Conservation (phyloP, 2,329 filamentous ascomycete species). For the Diaporthe vaccinii region DNA sequence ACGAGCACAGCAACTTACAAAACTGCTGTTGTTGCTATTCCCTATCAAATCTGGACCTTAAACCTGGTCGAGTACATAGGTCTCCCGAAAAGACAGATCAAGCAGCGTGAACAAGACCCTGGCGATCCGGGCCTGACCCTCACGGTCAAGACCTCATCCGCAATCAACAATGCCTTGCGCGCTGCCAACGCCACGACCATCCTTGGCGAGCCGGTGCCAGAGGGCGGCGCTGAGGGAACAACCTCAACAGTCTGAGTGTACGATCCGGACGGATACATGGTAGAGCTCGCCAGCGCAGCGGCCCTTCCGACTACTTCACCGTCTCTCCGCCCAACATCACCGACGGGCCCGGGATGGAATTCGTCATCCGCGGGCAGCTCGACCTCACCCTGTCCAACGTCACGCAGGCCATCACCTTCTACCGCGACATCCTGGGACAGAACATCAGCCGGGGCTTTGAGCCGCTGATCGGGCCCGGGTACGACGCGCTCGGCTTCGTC, state of each 20-base stretch:
- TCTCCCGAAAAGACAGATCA: not conserved
- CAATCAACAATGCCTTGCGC: not conserved
- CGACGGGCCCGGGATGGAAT: not conserved
- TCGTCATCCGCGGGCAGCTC: conserved; percentile 16
- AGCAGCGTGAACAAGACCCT: conserved; percentile 5
- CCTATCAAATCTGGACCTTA: conserved; percentile 3
- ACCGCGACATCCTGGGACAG: conserved; percentile 10
- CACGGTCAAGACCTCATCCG: conserved; percentile 7
- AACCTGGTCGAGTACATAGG: conserved; percentile 11
- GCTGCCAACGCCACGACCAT: not conserved
- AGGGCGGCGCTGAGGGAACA: not conserved
- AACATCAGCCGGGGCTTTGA: not conserved
- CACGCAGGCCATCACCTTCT: conserved; percentile 10
- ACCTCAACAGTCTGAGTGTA: conserved; percentile 2
- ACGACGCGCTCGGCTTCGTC: not conserved
- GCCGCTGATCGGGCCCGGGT: not conserved
- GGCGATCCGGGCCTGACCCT: conserved; percentile 10
- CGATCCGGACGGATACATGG: conserved; percentile 1
- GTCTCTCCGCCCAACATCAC: conserved; percentile 12
- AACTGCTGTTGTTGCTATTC: not conserved
- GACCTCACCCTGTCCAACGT: conserved; percentile 7
- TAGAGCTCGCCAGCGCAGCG: conserved; percentile 17
- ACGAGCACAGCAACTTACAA: conserved; percentile 1
- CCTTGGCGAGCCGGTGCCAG: not conserved
- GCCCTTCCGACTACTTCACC: conserved; percentile 10